Evolutionary conservation across 2,329 filamentous ascomycete species (phyloP).

Genomic region (Huntiella moniliformis): DNA sequence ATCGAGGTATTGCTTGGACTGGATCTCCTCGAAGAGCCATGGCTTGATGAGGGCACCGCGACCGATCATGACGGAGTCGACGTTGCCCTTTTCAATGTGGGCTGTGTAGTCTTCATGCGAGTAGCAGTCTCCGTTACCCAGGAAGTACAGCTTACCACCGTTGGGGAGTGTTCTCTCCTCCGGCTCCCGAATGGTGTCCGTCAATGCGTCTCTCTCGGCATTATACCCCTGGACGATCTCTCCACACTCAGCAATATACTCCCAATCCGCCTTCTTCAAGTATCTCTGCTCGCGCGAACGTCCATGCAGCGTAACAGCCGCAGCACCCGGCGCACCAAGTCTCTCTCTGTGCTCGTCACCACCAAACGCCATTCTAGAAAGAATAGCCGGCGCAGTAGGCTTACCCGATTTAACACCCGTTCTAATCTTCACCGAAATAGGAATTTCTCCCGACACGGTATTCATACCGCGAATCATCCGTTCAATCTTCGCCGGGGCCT

Average conservation of each 20-base stretch:
- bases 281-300: slow-evolving; percentile 89
- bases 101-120: slow-evolving; percentile 76
- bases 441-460: slow-evolving; percentile 70
- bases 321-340: slow-evolving; percentile 63
- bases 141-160: slow-evolving; percentile 57
- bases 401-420: slow-evolving; percentile 69
- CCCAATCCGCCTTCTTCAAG: slow-evolving; percentile 81
- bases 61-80: slow-evolving; percentile 95
- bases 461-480: slow-evolving; percentile 96
- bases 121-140: slow-evolving; percentile 93
- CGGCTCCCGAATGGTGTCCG: slow-evolving; percentile 61
- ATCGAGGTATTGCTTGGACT: slow-evolving; percentile 80
- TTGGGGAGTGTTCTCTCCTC: slow-evolving; percentile 58
- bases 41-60: slow-evolving; percentile 92
- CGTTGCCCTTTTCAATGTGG: slow-evolving; percentile 56
- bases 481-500: slow-evolving; percentile 70
- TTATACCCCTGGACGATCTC: slow-evolving; percentile 68
- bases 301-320: slow-evolving; percentile 89
- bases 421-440: slow-evolving; percentile 86
- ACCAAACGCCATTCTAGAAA: slow-evolving; percentile 69
- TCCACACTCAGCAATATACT: slow-evolving; percentile 80
- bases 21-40: slow-evolving; percentile 96
- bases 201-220: slow-evolving; percentile 40
- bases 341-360: slow-evolving; percentile 50
- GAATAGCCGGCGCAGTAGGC: slow-evolving; percentile 63